These are phyloP conservation scores for Ascosphaera apis DNA, from an alignment of 2,329 filamentous ascomycete genomes.

Conservation along the genomic window DNA sequence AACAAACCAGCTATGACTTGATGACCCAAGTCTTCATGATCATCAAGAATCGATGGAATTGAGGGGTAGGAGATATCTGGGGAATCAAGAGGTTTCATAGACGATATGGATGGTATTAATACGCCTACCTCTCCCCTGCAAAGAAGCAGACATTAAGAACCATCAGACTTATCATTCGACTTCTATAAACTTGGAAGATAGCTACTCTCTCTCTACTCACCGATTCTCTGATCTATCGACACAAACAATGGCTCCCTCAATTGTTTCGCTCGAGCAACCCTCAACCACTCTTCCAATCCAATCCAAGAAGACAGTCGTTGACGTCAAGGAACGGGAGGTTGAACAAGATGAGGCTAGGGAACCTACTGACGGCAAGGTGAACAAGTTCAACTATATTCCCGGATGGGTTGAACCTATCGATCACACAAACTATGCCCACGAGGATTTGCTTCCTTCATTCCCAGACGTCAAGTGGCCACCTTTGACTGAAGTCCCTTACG, in stretches of 20 bases:
- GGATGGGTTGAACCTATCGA: neutral
- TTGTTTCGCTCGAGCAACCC: neutral
- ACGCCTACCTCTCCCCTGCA: no score
- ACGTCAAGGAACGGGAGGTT: neutral
- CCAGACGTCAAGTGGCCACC: constrained; percentile 30
- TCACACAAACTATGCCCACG: neutral
- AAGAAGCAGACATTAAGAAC: no score
- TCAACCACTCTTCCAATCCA: neutral
- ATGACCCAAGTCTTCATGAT: no score
- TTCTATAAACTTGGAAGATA: no score
- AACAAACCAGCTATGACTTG: no score
- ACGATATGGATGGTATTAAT: no score
- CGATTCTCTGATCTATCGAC: neutral
- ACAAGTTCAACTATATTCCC: neutral
- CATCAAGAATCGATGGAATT: no score
- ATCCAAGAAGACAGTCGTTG: neutral
- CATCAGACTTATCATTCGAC: no score
- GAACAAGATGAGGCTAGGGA: no score
- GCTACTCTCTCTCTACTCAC: neutral
- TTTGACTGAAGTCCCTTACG: constrained; percentile 25
- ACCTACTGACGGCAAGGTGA: no score
- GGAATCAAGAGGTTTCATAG: no score
- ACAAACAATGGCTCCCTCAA: neutral
- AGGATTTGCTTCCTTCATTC: constrained; percentile 8
- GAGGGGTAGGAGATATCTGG: no score